Conservation (phyloP, 2,329 filamentous ascomycete genomes). For the Neodidymelliopsis sp. region DNA sequence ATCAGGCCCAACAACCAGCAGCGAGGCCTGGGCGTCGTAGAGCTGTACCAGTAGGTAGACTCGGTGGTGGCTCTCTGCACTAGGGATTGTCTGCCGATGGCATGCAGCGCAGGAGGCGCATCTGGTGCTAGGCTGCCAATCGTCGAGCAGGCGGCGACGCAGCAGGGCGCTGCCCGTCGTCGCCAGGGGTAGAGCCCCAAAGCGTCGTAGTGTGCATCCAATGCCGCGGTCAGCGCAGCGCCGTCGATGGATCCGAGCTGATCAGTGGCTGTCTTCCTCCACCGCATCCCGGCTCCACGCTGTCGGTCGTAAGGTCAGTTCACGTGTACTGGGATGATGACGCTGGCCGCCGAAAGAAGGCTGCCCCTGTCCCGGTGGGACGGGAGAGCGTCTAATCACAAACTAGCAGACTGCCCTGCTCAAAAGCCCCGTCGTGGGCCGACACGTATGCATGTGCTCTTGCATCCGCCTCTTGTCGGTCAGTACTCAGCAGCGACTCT, state of each 20-base stretch:
- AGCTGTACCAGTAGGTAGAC: background rate
- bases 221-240: constrained; percentile 34
- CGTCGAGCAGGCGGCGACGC: background rate
- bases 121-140: background rate
- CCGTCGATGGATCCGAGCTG: constrained; percentile 34
- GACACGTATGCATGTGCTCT: constrained; percentile 16
- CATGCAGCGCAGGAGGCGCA: background rate
- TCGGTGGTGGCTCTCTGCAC: too few relatives aligned
- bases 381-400: constrained; percentile 23
- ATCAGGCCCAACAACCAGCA: too few relatives aligned
- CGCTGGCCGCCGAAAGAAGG: constrained; percentile 24
- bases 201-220: constrained; percentile 38
- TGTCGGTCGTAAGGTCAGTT: constrained; percentile 37
- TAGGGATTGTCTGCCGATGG: background rate
- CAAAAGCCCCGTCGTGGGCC: constrained; percentile 15
- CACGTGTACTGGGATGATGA: constrained; percentile 26
- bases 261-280: constrained; percentile 37
- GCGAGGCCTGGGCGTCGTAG: background rate
- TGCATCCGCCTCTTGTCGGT: background rate
- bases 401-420: constrained; percentile 19
- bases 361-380: constrained; percentile 23
- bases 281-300: constrained; percentile 39
- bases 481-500: background rate
- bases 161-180: constrained; percentile 7
- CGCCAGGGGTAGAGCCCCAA: constrained; percentile 22